Base-by-base conservation (phyloP, 176 grass and related monocot species). In the Panicum miliaceum region DNA sequence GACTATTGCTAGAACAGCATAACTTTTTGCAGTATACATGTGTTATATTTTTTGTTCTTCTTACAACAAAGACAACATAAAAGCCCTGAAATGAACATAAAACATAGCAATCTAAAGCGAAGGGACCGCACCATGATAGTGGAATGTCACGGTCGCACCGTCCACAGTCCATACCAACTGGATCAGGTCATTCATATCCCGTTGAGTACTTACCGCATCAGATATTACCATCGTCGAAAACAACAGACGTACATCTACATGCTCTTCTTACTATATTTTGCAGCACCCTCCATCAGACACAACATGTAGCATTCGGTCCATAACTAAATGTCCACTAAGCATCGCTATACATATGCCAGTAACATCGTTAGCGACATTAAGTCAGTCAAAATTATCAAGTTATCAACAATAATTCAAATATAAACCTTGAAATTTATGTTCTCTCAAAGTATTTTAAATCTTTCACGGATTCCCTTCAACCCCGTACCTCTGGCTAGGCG, bases 61-160 rank as follows among this genome's bases (percentile, higher is more conserved):
- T 53, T 19, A 23, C 52, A 53, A 43, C 35, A 64, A 63, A 85
- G 15, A 37, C 46, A 54, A 78, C 12, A 70, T 0, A 58, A 82
- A 78, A 68, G 15, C 8, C 36, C 8, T 4, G 73, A 77, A 71
- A 77, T 71, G 54, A 72, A 57, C 83, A 81, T 77, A 63, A 90
- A 77, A 77, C 63, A 7, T 19, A 63, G 16, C 20, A 77, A 26
- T 77, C 20, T 27, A 78, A 90, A 86, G 73, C 37, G 64, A 86
- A 82, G 79, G 50, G 54, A 57, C 64, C 64, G 27, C 53, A 36
- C 25, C 45, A 29, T 8, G 64, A 64, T 72, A 78, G 64, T 86
- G 72, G 88, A 56, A 51, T 12, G 16, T 86, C 63, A 0, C 2
- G 6, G 8, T 85, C 41, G 13, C 70, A 75, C 62, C 72, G 56